These are phyloP conservation scores for Tuber brumale DNA, from an alignment of 495 filamentous ascomycete genomes.

Conservation along the genomic window DNA sequence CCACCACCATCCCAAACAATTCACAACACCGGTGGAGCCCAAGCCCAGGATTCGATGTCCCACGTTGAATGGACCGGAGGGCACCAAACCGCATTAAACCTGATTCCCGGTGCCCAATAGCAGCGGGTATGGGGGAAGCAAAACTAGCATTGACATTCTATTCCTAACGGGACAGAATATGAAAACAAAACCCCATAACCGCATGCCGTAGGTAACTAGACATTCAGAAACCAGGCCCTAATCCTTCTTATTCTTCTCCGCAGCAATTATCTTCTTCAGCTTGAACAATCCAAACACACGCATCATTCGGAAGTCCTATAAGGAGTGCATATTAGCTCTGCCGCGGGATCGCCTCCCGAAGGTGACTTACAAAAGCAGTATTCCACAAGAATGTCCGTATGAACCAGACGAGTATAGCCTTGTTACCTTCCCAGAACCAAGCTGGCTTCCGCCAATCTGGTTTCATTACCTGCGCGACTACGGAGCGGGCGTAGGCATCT, in stretches of 20 bases:
- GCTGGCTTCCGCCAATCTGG: conserved; percentile 33
- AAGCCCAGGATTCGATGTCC: too few species aligned
- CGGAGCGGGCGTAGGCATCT: conserved; percentile 38
- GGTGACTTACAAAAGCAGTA: conserved; percentile 36
- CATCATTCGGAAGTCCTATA: conserved; percentile 30
- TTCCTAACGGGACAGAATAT: neutral
- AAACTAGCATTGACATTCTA: neutral
- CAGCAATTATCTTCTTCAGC: conserved; percentile 17
- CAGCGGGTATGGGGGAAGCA: neutral
- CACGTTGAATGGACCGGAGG: too few species aligned
- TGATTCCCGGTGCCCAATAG: neutral
- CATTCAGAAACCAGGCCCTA: neutral
- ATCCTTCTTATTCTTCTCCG: conserved; percentile 14
- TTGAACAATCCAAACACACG: conserved; percentile 24
- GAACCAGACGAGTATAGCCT: conserved; percentile 26
- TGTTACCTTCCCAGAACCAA: conserved; percentile 39
- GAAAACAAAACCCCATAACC: neutral
- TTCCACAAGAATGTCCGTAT: conserved; percentile 40
- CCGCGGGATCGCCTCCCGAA: neutral
- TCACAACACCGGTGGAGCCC: too few species aligned
- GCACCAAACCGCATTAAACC: neutral
- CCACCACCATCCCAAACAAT: neutral
- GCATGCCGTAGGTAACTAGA: neutral
- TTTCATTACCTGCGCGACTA: conserved; percentile 42
- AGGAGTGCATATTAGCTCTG: too few species aligned